Conservation (phyloP, 73 alveolate genomes). For the Tetrahymena borealis region DNA sequence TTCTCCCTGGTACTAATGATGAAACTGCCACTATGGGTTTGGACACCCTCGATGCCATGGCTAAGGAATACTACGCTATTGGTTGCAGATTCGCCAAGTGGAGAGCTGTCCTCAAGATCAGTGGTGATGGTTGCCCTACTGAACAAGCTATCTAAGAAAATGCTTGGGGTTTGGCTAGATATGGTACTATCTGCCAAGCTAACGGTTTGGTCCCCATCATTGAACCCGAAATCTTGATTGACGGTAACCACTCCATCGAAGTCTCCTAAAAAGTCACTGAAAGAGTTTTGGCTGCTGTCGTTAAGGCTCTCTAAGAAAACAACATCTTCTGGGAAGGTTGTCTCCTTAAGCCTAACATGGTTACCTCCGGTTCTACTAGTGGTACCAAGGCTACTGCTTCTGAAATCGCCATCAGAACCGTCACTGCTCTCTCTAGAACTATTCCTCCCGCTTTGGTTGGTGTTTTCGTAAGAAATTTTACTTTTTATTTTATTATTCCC, state of each 20-base stretch:
- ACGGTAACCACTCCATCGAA: conserved; percentile 91
- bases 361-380: conserved; percentile 91
- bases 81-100: conserved; percentile 99
- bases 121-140: conserved; percentile 73
- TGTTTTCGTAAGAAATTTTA: conserved; percentile 42
- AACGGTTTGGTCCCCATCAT: conserved; percentile 97
- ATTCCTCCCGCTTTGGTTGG: conserved; percentile 95
- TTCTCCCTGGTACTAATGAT: conserved; percentile 76
- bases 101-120: conserved; percentile 95
- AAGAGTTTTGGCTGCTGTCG: conserved; percentile 83
- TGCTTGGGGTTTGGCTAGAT: conserved; percentile 97
- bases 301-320: conserved; percentile 79
- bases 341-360: conserved; percentile 97
- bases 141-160: conserved; percentile 81
- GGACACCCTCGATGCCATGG: conserved; percentile 58
- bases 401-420: conserved; percentile 90
- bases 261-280: conserved; percentile 82
- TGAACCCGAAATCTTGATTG: conserved; percentile 97
- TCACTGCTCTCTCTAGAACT: conserved; percentile 81
- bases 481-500: neutral
- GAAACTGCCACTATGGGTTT: conserved; percentile 87
- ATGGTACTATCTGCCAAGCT: conserved; percentile 95
- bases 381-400: conserved; percentile 65
- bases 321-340: conserved; percentile 89
- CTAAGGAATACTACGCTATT: conserved; percentile 65